Conservation (phyloP, 129 eudicot genomes). For the Pulicaria dysenterica region DNA sequence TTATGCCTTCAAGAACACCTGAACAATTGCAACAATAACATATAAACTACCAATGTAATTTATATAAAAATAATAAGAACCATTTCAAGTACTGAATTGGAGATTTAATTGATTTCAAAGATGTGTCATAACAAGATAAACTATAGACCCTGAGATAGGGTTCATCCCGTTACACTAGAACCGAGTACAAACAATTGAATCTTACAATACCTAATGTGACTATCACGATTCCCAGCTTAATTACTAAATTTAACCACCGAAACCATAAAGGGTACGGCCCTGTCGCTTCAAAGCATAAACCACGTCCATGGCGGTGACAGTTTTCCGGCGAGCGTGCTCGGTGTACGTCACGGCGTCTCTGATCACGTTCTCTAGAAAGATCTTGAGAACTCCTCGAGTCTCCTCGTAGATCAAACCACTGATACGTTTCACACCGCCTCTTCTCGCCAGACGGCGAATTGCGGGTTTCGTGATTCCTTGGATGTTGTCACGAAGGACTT, state of each 20-base stretch:
- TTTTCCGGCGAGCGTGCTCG: slow-evolving; percentile 38
- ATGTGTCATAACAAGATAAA: background rate
- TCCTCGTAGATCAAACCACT: slow-evolving; percentile 56
- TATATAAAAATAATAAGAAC: too few species aligned
- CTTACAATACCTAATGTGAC: background rate
- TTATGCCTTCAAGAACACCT: too few species aligned
- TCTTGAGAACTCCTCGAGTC: slow-evolving; percentile 44
- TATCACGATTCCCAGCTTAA: background rate
- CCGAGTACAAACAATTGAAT: background rate
- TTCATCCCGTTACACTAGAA: slow-evolving; percentile 5
- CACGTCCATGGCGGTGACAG: slow-evolving; percentile 42
- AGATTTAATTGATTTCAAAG: background rate
- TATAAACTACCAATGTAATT: too few species aligned
- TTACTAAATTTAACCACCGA: slow-evolving; percentile 26
- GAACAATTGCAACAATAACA: too few species aligned
- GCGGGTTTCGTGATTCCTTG: slow-evolving; percentile 63
- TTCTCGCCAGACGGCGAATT: slow-evolving; percentile 45
- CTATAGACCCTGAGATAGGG: background rate
- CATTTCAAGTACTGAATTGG: background rate
- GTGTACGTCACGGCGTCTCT: slow-evolving; percentile 36
- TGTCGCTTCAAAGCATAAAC: slow-evolving; percentile 43
- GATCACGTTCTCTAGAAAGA: slow-evolving; percentile 38
- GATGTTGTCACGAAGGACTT: slow-evolving; percentile 55
- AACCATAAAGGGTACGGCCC: slow-evolving; percentile 34
- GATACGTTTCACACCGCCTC: slow-evolving; percentile 58